Percentiles rank a stretch among this genome's conserved stretches.
phyloP scores from a whole-genome alignment of 2,329 filamentous ascomycete genomes.

The Trichoderma citrinoviride region DNA sequence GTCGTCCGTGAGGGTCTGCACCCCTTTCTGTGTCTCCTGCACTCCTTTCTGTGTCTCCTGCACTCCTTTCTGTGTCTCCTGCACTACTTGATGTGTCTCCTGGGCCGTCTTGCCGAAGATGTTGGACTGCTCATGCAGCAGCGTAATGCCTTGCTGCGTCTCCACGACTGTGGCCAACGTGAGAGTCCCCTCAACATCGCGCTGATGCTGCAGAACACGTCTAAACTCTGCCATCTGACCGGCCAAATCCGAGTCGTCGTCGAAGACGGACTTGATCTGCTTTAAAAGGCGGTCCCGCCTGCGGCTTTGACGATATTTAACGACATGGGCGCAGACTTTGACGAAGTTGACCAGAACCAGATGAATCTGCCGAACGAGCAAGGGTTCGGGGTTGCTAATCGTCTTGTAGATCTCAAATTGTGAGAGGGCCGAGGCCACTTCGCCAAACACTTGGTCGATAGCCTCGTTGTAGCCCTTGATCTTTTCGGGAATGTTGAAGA shows the following conservation, averaged over 20 bases:
- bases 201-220: neutral
- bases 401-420: slow-evolving; percentile 1
- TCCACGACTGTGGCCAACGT: neutral
- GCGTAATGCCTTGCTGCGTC: neutral
- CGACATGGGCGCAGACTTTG: slow-evolving; percentile 3
- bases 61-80: neutral
- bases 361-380: neutral
- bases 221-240: neutral
- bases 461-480: slow-evolving; percentile 1
- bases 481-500: neutral
- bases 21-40: neutral
- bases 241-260: neutral
- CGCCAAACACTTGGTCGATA: slow-evolving; percentile 1
- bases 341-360: neutral
- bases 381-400: neutral
- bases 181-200: neutral
- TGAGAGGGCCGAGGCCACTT: neutral
- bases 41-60: neutral
- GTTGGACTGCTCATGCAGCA: neutral
- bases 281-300: neutral
- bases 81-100: neutral
- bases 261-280: slow-evolving; percentile 1
- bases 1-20: neutral
- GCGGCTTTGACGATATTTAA: neutral
- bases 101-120: neutral